A percentile compares a stretch with the other conserved stretches of the same genome.
Conservation (phyloP, 2,329 filamentous ascomycete species). For the Colletotrichum liaoningense region DNA sequence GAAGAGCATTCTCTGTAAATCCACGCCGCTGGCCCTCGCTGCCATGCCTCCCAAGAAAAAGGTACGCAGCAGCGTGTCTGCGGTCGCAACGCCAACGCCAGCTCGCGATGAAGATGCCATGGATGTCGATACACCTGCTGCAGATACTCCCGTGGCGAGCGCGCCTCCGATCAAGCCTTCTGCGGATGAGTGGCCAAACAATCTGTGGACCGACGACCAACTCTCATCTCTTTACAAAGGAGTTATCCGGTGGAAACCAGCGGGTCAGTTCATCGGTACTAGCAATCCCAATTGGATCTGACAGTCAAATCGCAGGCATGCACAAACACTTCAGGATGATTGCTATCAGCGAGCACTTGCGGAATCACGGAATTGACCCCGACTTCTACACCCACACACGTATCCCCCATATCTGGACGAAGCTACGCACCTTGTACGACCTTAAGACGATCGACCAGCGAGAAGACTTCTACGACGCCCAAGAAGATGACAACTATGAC, state of each 20-base stretch:
- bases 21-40: neutral
- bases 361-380: constrained; percentile 83
- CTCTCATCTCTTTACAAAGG: constrained; percentile 92
- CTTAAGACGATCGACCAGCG: constrained; percentile 87
- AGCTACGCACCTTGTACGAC: constrained; percentile 86
- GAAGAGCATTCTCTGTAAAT: neutral
- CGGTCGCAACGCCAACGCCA: constrained; percentile 67
- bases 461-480: constrained; percentile 69
- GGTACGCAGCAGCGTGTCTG: constrained; percentile 64
- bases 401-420: constrained; percentile 92
- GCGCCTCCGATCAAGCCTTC: constrained; percentile 53
- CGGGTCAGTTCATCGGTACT: constrained; percentile 65
- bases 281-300: constrained; percentile 37
- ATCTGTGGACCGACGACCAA: constrained; percentile 96
- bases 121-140: constrained; percentile 67
- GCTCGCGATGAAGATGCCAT: constrained; percentile 69
- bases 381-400: constrained; percentile 81
- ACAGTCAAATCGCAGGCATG: constrained; percentile 69
- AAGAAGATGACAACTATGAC: constrained; percentile 68
- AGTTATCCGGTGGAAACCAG: constrained; percentile 96
- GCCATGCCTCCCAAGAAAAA: constrained; percentile 79
- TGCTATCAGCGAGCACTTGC: constrained; percentile 82
- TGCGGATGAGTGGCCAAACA: constrained; percentile 59
- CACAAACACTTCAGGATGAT: constrained; percentile 96
- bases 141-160: constrained; percentile 60